Evolutionary conservation across 1,139 yeast genomes (phyloP).

Genomic region (Fermentozyma sake): DNA sequence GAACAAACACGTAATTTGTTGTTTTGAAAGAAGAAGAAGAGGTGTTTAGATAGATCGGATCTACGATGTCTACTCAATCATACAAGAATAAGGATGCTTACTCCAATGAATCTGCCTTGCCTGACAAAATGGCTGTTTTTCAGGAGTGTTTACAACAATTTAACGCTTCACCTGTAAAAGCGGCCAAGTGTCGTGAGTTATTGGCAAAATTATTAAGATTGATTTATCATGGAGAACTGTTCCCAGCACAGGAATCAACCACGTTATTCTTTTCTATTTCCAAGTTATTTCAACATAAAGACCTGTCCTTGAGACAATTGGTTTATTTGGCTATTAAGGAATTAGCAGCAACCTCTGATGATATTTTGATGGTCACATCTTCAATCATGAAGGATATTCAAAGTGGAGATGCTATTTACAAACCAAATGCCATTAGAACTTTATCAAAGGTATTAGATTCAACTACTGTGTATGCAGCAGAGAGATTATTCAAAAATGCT

Average conservation of each 20-base stretch:
- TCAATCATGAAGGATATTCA: constrained; percentile 98
- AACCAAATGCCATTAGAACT: constrained; percentile 94
- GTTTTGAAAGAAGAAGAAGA: too few relatives aligned
- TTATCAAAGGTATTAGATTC: constrained; percentile 87
- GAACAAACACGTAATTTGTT: too few relatives aligned
- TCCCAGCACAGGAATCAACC: constrained; percentile 88
- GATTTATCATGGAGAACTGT: constrained; percentile 79
- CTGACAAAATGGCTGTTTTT: constrained; percentile 95
- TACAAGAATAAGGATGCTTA: constrained; percentile 81
- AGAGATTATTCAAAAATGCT: constrained; percentile 87
- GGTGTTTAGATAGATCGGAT: too few relatives aligned
- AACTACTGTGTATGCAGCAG: constrained; percentile 90
- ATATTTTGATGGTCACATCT: constrained; percentile 94
- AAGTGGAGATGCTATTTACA: constrained; percentile 77
- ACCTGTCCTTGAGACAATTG: constrained; percentile 85
- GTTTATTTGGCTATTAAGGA: constrained; percentile 94
- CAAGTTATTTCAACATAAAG: constrained; percentile 90
- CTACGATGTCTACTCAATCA: constrained; percentile 67
- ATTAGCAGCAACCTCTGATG: constrained; percentile 77
- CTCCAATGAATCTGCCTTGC: constrained; percentile 38
- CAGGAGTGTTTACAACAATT: constrained; percentile 94
- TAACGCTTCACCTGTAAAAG: constrained; percentile 87
- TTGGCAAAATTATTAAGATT: constrained; percentile 70
- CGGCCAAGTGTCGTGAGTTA: constrained; percentile 77
- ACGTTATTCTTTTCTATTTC: constrained; percentile 90